Base-by-base conservation (phyloP, 805 yeast species). In the Candida namnaoensis region DNA sequence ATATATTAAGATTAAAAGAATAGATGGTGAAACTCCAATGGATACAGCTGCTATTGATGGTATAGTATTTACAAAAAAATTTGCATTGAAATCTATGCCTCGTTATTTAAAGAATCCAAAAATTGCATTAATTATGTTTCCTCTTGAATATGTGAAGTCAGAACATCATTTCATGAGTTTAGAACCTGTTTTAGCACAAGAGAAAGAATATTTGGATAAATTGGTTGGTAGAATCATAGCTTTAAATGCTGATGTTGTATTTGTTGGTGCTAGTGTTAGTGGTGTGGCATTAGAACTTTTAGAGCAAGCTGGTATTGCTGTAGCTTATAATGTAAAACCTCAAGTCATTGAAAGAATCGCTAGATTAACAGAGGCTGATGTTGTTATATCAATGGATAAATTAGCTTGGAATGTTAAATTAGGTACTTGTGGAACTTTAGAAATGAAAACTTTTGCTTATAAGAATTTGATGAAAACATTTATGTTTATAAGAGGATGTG, bases 121-220 rank as follows among this genome's bases (percentile, higher is more conserved):
- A 41, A 83, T 93, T 34, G 78, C 91, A 44, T 67, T 95, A 14
- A 71, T 93, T 6, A 81, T 88, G 69, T 93, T 93, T 53, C 96
- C 97, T 0, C 64, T 93, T 25, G 98, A 90, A 54, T 93, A 88
- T 50, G 68, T 80, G 44, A 78, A 82, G 45, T 79, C 77, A 35
- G 87, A 82, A 41, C 88, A 83, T 48, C 86, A 80, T 46, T 82
- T 88, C 44, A 78, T 88, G 60, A 84, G 95, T 54, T 65, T 90
- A 42, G 84, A 87, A 44, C 84, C 95, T 1, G 81, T 91, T 1
- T 68, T 87, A 39, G 84, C 91, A 0, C 98, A 93, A 56, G 97
- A 91, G 54, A 68, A 75, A 38, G 96, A 91, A 50, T 91, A 82
- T 53, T 69, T 93, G 37, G 75, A 80, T 41, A 90, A 88, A 52